These are phyloP conservation scores for Panicum virgatum DNA, from an alignment of 202 grass and related monocot genomes.

Conservation along the genomic window DNA sequence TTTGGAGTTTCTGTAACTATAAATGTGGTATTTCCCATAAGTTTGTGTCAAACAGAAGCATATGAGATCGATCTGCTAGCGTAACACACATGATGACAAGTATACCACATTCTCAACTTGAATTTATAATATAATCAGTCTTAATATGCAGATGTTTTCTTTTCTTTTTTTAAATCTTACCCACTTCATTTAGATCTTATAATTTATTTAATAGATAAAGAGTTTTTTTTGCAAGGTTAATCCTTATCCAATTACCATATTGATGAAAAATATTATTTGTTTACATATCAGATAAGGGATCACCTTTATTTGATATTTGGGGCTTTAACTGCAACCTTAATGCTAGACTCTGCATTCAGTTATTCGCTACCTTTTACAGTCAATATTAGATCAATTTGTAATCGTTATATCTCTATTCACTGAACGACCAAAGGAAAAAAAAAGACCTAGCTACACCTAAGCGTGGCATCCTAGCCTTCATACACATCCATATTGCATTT, in stretches of 20 bases:
- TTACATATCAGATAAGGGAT: not conserved
- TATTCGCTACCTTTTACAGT: too few relatives aligned
- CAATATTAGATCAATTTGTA: too few relatives aligned
- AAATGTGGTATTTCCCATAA: not conserved
- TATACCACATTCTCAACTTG: not conserved
- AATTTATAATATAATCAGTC: not conserved
- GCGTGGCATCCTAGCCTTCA: too few relatives aligned
- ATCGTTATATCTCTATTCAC: too few relatives aligned
- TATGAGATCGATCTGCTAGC: not conserved
- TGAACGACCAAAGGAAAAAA: too few relatives aligned
- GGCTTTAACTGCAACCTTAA: too few relatives aligned
- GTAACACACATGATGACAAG: not conserved
- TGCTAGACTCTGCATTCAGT: too few relatives aligned
- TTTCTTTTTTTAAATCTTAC: not conserved
- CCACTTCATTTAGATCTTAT: not conserved
- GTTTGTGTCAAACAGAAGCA: not conserved
- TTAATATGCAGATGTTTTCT: not conserved
- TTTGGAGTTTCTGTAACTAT: not conserved
- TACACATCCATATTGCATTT: too few relatives aligned
- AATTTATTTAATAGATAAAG: not conserved
- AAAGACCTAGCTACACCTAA: too few relatives aligned
- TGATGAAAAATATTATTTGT: not conserved
- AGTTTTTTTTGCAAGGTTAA: not conserved
- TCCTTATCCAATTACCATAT: not conserved
- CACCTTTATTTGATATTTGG: too few relatives aligned